A percentile compares a stretch with the other conserved stretches of the same genome.
phyloP scores from a whole-genome alignment of 441 rosid species.

The Syzygium malaccense region DNA sequence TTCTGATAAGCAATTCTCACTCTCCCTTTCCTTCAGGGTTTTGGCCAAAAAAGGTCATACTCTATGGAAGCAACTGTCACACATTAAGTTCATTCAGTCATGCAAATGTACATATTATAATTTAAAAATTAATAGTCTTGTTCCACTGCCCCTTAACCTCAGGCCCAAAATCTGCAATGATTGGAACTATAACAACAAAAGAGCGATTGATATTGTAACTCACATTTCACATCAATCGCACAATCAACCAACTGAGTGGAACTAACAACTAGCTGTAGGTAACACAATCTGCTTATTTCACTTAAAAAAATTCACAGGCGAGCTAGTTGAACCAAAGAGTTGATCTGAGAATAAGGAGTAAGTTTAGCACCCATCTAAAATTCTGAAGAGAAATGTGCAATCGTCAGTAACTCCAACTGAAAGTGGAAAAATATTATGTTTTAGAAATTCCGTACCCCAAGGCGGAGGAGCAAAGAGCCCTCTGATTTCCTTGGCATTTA shows the following conservation, averaged over 20 bases:
- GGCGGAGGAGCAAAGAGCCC: conserved; percentile 98
- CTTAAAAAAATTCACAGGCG: background rate
- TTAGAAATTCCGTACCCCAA: conserved; percentile 45
- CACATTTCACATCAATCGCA: background rate
- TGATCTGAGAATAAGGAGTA: background rate
- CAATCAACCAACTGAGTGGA: background rate
- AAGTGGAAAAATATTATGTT: background rate
- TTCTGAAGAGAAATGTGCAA: background rate
- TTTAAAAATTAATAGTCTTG: background rate
- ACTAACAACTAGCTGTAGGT: background rate
- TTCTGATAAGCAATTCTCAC: background rate
- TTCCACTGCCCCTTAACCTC: background rate
- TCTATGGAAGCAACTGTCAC: background rate
- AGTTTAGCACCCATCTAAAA: background rate
- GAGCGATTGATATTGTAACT: background rate
- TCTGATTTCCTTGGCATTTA: conserved; percentile 74
- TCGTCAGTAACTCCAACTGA: background rate
- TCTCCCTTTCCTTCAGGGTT: background rate
- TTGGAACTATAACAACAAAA: background rate
- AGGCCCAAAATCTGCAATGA: background rate
- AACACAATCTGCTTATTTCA: background rate
- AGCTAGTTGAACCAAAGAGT: background rate
- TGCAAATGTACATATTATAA: background rate
- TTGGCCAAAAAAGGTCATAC: background rate
- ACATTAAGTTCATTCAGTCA: background rate